Conservation (phyloP, 2,329 filamentous ascomycete genomes). For the Cladophialophora carrionii region DNA sequence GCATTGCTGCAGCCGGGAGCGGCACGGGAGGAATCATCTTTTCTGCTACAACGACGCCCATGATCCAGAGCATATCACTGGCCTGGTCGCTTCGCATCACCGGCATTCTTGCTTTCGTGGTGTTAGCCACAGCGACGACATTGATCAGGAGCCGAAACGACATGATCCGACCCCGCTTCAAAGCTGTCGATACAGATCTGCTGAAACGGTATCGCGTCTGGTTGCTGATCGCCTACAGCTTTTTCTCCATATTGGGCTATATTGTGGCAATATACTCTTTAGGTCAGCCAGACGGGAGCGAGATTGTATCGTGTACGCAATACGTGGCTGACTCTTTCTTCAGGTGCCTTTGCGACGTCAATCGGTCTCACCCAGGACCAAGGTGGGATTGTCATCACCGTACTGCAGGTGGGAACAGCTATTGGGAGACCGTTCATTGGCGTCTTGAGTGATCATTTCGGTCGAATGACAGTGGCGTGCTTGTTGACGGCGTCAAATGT, state of each 20-base stretch:
- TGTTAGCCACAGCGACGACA: slow-evolving; percentile 37
- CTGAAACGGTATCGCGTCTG: slow-evolving; percentile 36
- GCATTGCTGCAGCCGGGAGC: slow-evolving; percentile 41
- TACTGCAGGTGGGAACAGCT: slow-evolving; percentile 55
- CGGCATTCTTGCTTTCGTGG: slow-evolving; percentile 39
- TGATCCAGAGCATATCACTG: slow-evolving; percentile 41
- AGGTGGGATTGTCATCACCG: slow-evolving; percentile 48
- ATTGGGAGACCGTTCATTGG: slow-evolving; percentile 54
- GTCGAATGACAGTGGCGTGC: slow-evolving; percentile 50
- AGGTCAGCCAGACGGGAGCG: neutral
- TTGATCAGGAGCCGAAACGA: slow-evolving; percentile 41
- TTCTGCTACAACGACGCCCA: slow-evolving; percentile 38
- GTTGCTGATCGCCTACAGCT: slow-evolving; percentile 46
- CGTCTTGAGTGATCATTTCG: slow-evolving; percentile 50
- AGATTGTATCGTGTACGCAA: neutral
- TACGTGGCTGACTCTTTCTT: neutral
- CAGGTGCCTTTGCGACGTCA: slow-evolving; percentile 48
- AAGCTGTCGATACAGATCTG: slow-evolving; percentile 37
- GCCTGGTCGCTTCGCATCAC: slow-evolving; percentile 42
- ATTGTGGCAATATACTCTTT: slow-evolving; percentile 40
- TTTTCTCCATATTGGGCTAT: slow-evolving; percentile 54
- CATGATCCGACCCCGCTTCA: slow-evolving; percentile 36
- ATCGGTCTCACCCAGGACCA: slow-evolving; percentile 48
- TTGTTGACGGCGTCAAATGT: slow-evolving; percentile 47
- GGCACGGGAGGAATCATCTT: slow-evolving; percentile 42